phyloP scores from a whole-genome alignment of 768 basidiomycete species.

The Neoboletus magnificus region DNA sequence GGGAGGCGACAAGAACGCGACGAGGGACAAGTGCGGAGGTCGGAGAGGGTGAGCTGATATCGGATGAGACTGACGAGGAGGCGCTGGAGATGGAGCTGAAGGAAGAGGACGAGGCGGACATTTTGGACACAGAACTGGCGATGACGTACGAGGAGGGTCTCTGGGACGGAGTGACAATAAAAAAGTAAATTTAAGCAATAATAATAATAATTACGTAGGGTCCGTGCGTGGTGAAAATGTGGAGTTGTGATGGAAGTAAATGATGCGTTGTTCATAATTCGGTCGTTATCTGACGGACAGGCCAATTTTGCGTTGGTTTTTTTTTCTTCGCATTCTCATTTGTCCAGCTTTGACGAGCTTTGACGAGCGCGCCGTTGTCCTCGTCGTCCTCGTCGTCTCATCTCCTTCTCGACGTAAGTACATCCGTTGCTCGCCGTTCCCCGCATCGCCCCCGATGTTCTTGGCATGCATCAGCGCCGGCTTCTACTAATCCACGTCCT shows the following conservation, averaged over 20 bases:
- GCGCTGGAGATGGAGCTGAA: slow-evolving; percentile 37
- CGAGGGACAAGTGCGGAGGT: slow-evolving; percentile 17
- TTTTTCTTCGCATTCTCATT: slow-evolving; percentile 21
- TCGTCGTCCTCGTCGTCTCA: slow-evolving; percentile 13
- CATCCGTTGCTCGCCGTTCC: not conserved
- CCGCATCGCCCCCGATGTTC: not conserved
- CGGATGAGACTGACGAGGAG: slow-evolving; percentile 37
- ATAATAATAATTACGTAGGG: slow-evolving; percentile 19
- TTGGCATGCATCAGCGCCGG: not conserved
- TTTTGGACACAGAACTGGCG: slow-evolving; percentile 32
- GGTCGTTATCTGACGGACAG: slow-evolving; percentile 13
- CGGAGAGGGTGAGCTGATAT: slow-evolving; percentile 26
- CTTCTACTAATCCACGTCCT: not conserved
- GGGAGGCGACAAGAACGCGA: slow-evolving; percentile 16
- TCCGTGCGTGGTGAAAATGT: slow-evolving; percentile 31
- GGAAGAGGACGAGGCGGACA: slow-evolving; percentile 43
- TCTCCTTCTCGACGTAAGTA: slow-evolving; percentile 25
- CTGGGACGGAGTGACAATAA: slow-evolving; percentile 30
- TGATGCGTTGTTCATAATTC: not conserved
- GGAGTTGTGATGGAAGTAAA: slow-evolving; percentile 17
- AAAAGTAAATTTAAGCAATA: not conserved
- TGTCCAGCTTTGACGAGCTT: slow-evolving; percentile 19
- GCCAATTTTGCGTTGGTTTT: slow-evolving; percentile 15
- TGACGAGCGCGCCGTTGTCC: slow-evolving; percentile 19
- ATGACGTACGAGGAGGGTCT: slow-evolving; percentile 38